Percentiles rank a stretch among this genome's conserved stretches.
Conservation (phyloP, 805 yeast genomes). For the Candida maltosa region DNA sequence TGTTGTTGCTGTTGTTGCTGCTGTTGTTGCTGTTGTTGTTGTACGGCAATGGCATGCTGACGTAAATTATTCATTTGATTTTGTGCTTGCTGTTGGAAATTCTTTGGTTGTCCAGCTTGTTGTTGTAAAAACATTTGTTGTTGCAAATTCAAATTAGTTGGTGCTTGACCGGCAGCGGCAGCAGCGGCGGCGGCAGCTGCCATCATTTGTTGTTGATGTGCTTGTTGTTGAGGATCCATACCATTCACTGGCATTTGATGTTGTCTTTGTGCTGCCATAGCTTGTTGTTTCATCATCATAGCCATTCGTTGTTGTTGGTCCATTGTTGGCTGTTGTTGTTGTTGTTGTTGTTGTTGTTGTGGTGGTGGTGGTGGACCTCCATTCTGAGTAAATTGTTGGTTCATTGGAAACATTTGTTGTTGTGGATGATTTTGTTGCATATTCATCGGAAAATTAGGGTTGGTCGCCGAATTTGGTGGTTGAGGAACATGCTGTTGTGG, state of each 20-base stretch:
- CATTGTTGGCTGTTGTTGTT: constrained; percentile 4
- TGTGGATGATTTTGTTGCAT: constrained; percentile 15
- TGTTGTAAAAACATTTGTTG: constrained; percentile 30
- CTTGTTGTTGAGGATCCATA: constrained; percentile 13
- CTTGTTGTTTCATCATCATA: constrained; percentile 7
- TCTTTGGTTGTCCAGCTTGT: constrained; percentile 11
- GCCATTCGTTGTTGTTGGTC: constrained; percentile 8
- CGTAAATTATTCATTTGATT: constrained; percentile 48
- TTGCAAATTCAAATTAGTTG: constrained; percentile 16
- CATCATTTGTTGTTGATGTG: constrained; percentile 13
- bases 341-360: no score
- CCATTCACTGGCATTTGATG: constrained; percentile 5
- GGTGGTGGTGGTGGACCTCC: constrained; percentile 2
- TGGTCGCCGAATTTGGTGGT: constrained; percentile 18
- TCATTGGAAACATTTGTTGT: constrained; percentile 8
- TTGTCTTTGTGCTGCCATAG: constrained; percentile 2
- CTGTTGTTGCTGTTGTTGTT: constrained; percentile 18
- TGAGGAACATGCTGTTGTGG: constrained; percentile 12
- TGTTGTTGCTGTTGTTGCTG: constrained; percentile 8
- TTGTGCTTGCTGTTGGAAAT: constrained; percentile 45
- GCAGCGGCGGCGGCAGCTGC: constrained; percentile 11
- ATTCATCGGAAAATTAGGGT: no score
- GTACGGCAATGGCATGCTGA: constrained; percentile 39
- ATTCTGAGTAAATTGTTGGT: constrained; percentile 3
- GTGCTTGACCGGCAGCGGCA: constrained; percentile 6